Evolutionary conservation across 768 basidiomycete species (phyloP).

Genomic region (Mycena leptocephala): DNA sequence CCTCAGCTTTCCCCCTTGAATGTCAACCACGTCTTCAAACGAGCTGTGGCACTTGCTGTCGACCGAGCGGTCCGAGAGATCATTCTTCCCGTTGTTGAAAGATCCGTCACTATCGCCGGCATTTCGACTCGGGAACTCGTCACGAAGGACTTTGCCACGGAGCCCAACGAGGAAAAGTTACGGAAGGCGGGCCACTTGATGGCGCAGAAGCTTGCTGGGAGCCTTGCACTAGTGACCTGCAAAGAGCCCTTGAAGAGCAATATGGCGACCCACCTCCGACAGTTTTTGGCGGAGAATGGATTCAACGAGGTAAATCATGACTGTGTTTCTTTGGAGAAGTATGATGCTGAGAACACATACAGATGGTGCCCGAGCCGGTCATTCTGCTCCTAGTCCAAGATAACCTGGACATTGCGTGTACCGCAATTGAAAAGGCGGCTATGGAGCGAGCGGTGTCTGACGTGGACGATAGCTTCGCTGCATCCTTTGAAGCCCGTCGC

Average conservation of each 20-base stretch:
- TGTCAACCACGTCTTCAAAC: slow-evolving; percentile 88
- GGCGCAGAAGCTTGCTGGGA: slow-evolving; percentile 97
- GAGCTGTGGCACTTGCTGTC: slow-evolving; percentile 91
- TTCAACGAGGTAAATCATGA: slow-evolving; percentile 80
- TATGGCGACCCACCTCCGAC: slow-evolving; percentile 90
- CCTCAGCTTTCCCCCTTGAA: slow-evolving; percentile 83
- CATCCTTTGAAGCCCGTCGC: slow-evolving; percentile 87
- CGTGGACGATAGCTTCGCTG: slow-evolving; percentile 90
- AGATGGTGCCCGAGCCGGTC: slow-evolving; percentile 87
- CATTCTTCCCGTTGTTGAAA: slow-evolving; percentile 96
- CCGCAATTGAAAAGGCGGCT: slow-evolving; percentile 96
- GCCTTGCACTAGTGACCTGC: slow-evolving; percentile 96
- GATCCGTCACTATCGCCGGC: slow-evolving; percentile 98
- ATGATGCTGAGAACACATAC: slow-evolving; percentile 43
- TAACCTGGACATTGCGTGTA: slow-evolving; percentile 94
- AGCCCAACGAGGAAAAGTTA: slow-evolving; percentile 91
- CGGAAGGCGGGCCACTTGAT: slow-evolving; percentile 94
- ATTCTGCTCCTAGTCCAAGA: slow-evolving; percentile 88
- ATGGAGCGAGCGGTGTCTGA: slow-evolving; percentile 96
- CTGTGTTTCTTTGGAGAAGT: not conserved
- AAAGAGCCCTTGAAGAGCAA: slow-evolving; percentile 97
- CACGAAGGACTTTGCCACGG: slow-evolving; percentile 95
- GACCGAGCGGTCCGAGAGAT: slow-evolving; percentile 98
- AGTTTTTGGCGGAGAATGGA: slow-evolving; percentile 87
- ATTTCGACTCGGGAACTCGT: slow-evolving; percentile 97